Base-by-base conservation (phyloP, 768 basidiomycete genomes). In the Strobilomyces confusus region DNA sequence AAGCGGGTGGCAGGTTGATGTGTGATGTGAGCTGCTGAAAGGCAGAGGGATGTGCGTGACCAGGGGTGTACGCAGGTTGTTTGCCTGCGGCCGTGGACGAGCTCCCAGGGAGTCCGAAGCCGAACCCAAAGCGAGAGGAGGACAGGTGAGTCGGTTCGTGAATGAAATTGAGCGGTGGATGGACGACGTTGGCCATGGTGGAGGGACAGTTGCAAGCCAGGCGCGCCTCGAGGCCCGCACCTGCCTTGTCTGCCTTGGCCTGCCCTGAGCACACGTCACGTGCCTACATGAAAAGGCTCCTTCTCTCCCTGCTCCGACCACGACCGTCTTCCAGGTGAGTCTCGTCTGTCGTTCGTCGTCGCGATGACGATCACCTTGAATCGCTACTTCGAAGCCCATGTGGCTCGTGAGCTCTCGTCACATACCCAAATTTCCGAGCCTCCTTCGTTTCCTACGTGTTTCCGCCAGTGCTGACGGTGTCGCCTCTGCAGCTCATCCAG, bases 381-480 rank as follows among this genome's bases (percentile, higher is more conserved):
- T 90, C 88, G 87, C 87, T 90, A 91, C 89, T 82, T 89, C 68
- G 89, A 91, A 82, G 83, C 60, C 66, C 68, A 57, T 23, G 7
- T 54, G 72, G 87, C 80, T 84, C 22, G 78, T 89, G 88, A 91
- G 73, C 69, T 68, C 72, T 68, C 73, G 76, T 75, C 67, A 80
- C 74, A 92, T 91, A 92, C 89, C 89, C 89, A 91, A 92, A 90
- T 92, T 91, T 90, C 89, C 75, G 89, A 91, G 77, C 74, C 61
- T 60, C 61, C 46, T 52, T 63, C 13, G 38, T 15, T 48, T 19
- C 45, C 44, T 36, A 13, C 23, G 17, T 22, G 9, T 45, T 32
- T 37, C 34, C 30, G 20, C 17, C 4, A 11, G 29, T 53, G 46
- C 69, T 71, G n/a, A 60, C 55, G 4, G 0, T 38, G 17, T 32